Evolutionary conservation across 2,329 filamentous ascomycete species (phyloP).

Genomic region (Dothideomycetidae sp.): DNA sequence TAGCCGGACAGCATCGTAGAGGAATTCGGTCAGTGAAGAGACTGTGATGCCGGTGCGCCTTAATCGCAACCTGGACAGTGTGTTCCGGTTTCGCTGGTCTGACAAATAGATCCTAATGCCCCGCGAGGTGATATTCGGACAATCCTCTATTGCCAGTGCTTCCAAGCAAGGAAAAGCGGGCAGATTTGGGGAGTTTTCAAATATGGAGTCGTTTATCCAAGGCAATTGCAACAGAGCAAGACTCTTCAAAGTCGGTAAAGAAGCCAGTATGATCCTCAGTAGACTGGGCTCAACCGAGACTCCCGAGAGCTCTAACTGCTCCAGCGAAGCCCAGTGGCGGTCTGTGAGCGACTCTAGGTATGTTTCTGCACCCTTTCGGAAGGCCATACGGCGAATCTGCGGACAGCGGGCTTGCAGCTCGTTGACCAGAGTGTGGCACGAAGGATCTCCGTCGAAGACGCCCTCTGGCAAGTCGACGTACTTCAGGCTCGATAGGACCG

Average conservation of each 20-base stretch:
- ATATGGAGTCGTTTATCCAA: slow-evolving; percentile 63
- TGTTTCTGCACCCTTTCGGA: slow-evolving; percentile 61
- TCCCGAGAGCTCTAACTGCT: slow-evolving; percentile 56
- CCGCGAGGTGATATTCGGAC: slow-evolving; percentile 54
- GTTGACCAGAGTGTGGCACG: slow-evolving; percentile 60
- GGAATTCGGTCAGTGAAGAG: slow-evolving; percentile 44
- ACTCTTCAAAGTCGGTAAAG: slow-evolving; percentile 53
- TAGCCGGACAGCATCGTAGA: slow-evolving; percentile 44
- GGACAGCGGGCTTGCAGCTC: slow-evolving; percentile 75
- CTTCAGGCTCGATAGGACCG: slow-evolving; percentile 67
- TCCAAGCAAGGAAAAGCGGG: slow-evolving; percentile 62
- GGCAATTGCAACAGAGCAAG: slow-evolving; percentile 58
- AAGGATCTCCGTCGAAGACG: slow-evolving; percentile 66
- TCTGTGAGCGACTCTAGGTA: slow-evolving; percentile 57
- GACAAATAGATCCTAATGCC: slow-evolving; percentile 58
- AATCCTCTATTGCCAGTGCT: slow-evolving; percentile 57
- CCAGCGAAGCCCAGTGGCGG: slow-evolving; percentile 54
- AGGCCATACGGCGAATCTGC: slow-evolving; percentile 79
- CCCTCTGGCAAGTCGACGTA: slow-evolving; percentile 87
- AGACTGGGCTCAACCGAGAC: slow-evolving; percentile 56
- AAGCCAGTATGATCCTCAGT: slow-evolving; percentile 56
- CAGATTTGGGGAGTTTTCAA: slow-evolving; percentile 47
- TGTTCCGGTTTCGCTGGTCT: slow-evolving; percentile 41
- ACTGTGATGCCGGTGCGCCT: slow-evolving; percentile 56
- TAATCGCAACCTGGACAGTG: slow-evolving; percentile 55